These are phyloP conservation scores for Suillus plorans DNA, from an alignment of 768 basidiomycete genomes.

Conservation along the genomic window DNA sequence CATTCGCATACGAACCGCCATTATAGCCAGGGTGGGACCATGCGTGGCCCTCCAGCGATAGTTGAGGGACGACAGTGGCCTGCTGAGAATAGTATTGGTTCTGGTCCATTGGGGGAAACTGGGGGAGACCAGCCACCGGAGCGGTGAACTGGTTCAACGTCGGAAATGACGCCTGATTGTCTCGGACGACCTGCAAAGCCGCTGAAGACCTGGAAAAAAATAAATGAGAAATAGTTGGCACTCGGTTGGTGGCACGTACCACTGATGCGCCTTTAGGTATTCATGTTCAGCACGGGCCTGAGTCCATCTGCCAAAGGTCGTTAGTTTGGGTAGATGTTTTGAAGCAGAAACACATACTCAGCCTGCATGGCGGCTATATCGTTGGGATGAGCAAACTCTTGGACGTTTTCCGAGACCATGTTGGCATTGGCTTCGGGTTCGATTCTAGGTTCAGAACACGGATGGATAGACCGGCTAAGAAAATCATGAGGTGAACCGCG, in stretches of 20 bases:
- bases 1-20: neutral
- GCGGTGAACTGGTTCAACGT: neutral
- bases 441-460: neutral
- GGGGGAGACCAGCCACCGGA: neutral
- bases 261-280: neutral
- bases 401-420: neutral
- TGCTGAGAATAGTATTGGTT: neutral
- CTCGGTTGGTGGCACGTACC: neutral
- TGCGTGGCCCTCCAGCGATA: neutral
- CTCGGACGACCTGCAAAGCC: neutral
- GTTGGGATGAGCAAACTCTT: neutral
- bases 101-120: neutral
- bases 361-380: neutral
- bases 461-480: neutral
- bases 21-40: neutral
- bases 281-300: neutral
- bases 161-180: neutral
- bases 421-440: neutral
- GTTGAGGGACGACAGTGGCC: neutral
- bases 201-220: neutral
- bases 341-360: neutral
- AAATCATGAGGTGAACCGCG: neutral
- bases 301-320: neutral
- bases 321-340: neutral
- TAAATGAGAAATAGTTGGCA: neutral